These are phyloP conservation scores for Biancaea sappan DNA, from an alignment of 306 rosid species.

Conservation along the genomic window DNA sequence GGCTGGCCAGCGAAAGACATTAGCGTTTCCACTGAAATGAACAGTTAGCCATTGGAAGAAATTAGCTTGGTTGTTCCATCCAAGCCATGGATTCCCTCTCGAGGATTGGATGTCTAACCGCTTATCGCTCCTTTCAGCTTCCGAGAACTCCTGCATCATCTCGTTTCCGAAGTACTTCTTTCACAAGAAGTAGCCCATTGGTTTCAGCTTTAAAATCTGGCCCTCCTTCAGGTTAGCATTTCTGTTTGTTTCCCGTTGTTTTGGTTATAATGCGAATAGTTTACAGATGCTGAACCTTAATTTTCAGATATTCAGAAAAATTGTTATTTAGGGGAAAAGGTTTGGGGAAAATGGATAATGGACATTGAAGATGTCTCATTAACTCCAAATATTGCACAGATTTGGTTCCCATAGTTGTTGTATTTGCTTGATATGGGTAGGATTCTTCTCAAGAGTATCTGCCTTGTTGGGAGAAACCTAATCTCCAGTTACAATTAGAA, in stretches of 20 bases:
- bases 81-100: slow-evolving; percentile 59
- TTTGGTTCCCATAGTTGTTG: slow-evolving; percentile 2
- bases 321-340: not conserved
- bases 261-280: not conserved
- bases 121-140: slow-evolving; percentile 35
- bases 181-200: slow-evolving; percentile 20
- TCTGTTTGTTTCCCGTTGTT: not conserved
- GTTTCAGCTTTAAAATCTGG: slow-evolving; percentile 45
- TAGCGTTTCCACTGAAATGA: slow-evolving; percentile 8
- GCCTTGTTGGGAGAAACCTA: not conserved
- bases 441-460: slow-evolving; percentile 15
- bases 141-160: slow-evolving; percentile 40
- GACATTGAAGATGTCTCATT: not conserved
- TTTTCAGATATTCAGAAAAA: not conserved
- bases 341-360: slow-evolving; percentile 1
- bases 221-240: slow-evolving; percentile 50
- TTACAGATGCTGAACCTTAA: not conserved
- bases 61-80: not conserved
- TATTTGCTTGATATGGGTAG: slow-evolving; percentile 1
- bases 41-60: not conserved
- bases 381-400: not conserved
- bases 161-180: slow-evolving; percentile 41
- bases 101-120: slow-evolving; percentile 49
- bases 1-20: not conserved
- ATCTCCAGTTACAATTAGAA: slow-evolving; percentile 8